These are phyloP conservation scores for Vitis rupestris DNA, from an alignment of 164 flowering plant species.

Conservation along the genomic window DNA sequence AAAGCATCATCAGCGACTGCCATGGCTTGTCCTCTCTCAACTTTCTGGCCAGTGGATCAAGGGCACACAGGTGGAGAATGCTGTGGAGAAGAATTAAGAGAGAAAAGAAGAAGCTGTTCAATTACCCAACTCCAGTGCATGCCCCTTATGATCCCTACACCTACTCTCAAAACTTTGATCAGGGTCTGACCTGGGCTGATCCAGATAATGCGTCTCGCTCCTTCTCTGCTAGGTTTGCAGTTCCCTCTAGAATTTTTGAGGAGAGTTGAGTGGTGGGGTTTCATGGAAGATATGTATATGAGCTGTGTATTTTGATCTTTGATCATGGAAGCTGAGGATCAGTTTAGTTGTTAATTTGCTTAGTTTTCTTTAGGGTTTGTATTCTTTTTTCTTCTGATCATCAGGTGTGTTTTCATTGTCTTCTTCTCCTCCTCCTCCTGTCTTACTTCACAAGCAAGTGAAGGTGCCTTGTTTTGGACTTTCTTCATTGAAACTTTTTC, in stretches of 20 bases:
- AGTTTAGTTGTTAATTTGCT: too few species aligned
- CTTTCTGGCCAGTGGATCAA: background rate
- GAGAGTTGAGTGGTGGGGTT: background rate
- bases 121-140: slow-evolving; percentile 6
- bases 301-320: too few species aligned
- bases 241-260: slow-evolving; percentile 24
- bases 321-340: too few species aligned
- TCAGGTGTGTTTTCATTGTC: too few species aligned
- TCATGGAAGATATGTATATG: too few species aligned
- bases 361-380: too few species aligned
- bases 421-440: too few species aligned
- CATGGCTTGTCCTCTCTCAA: background rate
- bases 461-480: too few species aligned
- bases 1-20: background rate
- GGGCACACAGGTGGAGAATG: slow-evolving; percentile 12
- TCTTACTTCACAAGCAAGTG: too few species aligned
- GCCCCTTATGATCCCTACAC: slow-evolving; percentile 26
- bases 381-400: too few species aligned
- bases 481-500: too few species aligned
- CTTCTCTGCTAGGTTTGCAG: slow-evolving; percentile 39
- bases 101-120: slow-evolving; percentile 19
- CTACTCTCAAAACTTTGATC: slow-evolving; percentile 35
- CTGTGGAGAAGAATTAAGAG: slow-evolving; percentile 27
- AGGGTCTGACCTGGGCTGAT: slow-evolving; percentile 18
- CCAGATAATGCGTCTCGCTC: slow-evolving; percentile 29